Percentiles rank a stretch among this genome's conserved stretches.
phyloP scores from a whole-genome alignment of 2,329 filamentous ascomycete genomes.

The Aspergillus candidus region DNA sequence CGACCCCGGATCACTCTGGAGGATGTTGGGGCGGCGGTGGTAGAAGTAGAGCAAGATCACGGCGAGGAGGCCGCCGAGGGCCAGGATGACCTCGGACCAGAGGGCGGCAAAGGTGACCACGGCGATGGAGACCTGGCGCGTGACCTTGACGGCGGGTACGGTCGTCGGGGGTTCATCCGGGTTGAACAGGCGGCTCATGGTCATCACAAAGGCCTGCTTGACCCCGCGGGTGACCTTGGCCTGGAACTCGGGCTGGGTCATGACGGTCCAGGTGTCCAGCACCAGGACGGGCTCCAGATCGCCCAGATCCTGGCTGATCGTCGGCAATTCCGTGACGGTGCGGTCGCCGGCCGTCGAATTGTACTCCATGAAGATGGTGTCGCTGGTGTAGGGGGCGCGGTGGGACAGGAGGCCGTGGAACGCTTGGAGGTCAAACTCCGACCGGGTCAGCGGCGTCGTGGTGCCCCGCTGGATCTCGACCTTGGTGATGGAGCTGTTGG shows the following conservation, averaged over 20 bases:
- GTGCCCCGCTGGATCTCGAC: constrained; percentile 18
- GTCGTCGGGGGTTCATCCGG: constrained; percentile 18
- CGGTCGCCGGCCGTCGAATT: constrained; percentile 24
- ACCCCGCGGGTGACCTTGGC: constrained; percentile 23
- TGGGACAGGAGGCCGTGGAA: constrained; percentile 27
- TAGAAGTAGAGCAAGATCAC: constrained; percentile 25
- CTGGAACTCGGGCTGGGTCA: constrained; percentile 23
- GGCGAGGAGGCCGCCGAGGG: constrained; percentile 16
- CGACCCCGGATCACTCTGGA: constrained; percentile 28
- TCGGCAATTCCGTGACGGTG: constrained; percentile 25
- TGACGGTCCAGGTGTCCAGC: constrained; percentile 24
- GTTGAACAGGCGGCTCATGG: constrained; percentile 27
- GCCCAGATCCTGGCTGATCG: constrained; percentile 27
- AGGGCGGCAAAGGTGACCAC: constrained; percentile 25
- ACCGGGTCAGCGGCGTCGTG: constrained; percentile 11
- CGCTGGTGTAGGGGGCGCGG: constrained; percentile 29
- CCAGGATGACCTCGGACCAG: constrained; percentile 27
- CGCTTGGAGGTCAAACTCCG: constrained; percentile 25
- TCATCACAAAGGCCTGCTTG: constrained; percentile 26
- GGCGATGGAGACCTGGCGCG: constrained; percentile 24
- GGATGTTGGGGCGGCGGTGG: constrained; percentile 23
- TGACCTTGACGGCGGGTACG: constrained; percentile 17
- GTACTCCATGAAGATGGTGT: constrained; percentile 26
- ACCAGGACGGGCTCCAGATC: constrained; percentile 26
- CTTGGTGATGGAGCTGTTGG: constrained; percentile 29